Conservation (phyloP, 2,329 filamentous ascomycete species). For the Acrodontium crateriforme region DNA sequence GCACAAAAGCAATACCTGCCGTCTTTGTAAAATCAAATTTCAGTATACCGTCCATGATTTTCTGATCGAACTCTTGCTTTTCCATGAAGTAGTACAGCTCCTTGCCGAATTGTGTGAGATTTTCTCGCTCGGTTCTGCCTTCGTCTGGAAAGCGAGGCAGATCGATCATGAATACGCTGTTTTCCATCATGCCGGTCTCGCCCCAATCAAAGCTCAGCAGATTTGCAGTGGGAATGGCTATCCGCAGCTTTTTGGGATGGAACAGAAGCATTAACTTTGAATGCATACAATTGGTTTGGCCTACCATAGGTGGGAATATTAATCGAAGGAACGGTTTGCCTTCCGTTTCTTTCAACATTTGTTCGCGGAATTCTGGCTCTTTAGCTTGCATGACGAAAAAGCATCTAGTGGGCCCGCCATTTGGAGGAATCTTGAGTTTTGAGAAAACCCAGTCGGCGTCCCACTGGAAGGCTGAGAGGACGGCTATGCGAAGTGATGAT, state of each 20-base stretch:
- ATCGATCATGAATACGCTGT: conserved; percentile 84
- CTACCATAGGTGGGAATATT: conserved; percentile 73
- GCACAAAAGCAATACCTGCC: conserved; percentile 60
- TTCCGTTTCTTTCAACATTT: conserved; percentile 17
- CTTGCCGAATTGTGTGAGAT: conserved; percentile 46
- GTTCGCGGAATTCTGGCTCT: conserved; percentile 25
- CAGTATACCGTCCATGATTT: conserved; percentile 52
- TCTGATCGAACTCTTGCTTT: conserved; percentile 50
- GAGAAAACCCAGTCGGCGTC: conserved; percentile 63
- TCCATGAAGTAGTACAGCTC: conserved; percentile 59
- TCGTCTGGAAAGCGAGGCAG: conserved; percentile 46
- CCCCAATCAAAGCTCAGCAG: conserved; percentile 82
- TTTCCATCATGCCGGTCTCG: conserved; percentile 71
- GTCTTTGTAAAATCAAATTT: conserved; percentile 76
- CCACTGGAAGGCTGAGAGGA: conserved; percentile 80
- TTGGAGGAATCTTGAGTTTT: conserved; percentile 44
- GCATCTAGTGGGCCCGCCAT: conserved; percentile 39
- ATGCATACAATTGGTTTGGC: conserved; percentile 65
- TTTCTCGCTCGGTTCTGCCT: conserved; percentile 13
- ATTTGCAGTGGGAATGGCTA: conserved; percentile 82
- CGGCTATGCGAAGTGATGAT: conserved; percentile 55
- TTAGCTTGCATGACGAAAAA: conserved; percentile 47
- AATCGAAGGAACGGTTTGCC: conserved; percentile 37
- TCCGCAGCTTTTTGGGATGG: conserved; percentile 55
- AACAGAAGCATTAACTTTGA: conserved; percentile 90